These are phyloP conservation scores for Neonothopanus nambi DNA, from an alignment of 1,284 basidiomycete genomes.

Conservation along the genomic window DNA sequence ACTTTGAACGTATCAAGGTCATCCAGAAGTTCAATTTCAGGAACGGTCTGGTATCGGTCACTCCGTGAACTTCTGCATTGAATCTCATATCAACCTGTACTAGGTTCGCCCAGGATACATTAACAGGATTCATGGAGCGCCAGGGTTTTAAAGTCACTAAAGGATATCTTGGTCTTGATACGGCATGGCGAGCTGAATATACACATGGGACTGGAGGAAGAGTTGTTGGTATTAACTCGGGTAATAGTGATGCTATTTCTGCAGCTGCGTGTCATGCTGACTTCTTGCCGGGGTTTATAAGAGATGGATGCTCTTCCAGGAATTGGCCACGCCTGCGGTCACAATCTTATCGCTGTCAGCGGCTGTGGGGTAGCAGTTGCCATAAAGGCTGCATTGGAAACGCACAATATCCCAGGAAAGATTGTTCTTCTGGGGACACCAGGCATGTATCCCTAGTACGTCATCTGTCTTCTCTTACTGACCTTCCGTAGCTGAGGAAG, in stretches of 20 bases:
- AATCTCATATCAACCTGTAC: background rate
- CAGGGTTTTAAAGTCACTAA: slow-evolving; percentile 65
- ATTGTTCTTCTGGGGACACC: slow-evolving; percentile 85
- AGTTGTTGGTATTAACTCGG: slow-evolving; percentile 71
- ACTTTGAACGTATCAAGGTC: slow-evolving; percentile 36
- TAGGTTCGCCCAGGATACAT: slow-evolving; percentile 58
- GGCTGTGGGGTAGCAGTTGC: slow-evolving; percentile 79
- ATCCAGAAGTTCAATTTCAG: slow-evolving; percentile 58
- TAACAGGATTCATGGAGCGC: slow-evolving; percentile 55
- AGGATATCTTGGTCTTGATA: slow-evolving; percentile 65
- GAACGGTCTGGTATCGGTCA: slow-evolving; percentile 45
- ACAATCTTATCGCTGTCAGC: slow-evolving; percentile 83
- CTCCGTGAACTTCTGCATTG: background rate
- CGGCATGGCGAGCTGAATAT: slow-evolving; percentile 79
- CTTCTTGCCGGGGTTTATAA: background rate
- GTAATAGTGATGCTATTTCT: slow-evolving; percentile 16
- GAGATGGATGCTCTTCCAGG: slow-evolving; percentile 71
- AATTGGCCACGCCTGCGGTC: slow-evolving; percentile 81
- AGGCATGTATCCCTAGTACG: slow-evolving; percentile 40
- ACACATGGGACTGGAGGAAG: slow-evolving; percentile 58
- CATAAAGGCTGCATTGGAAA: slow-evolving; percentile 65
- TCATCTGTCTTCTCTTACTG: background rate
- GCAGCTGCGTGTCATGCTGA: background rate
- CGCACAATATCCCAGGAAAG: slow-evolving; percentile 67
- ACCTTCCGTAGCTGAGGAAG: slow-evolving; percentile 66